Conservation (phyloP, 164 flowering plant species). For the Stephania yunnanensis region DNA sequence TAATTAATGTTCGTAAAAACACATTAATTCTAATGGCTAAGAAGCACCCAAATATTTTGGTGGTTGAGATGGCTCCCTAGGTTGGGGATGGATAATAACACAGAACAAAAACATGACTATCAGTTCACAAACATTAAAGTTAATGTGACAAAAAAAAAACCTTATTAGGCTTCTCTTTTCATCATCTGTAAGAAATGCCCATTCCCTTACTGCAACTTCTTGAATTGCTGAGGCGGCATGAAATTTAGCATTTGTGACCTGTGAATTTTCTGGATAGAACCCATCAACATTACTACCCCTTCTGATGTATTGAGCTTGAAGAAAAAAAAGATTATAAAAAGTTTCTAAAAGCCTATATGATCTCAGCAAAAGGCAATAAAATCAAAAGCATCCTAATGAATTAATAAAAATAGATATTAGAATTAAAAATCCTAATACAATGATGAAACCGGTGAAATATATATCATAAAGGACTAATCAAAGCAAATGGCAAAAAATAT, state of each 20-base stretch:
- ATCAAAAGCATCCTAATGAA: no score
- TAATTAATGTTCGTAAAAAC: neutral
- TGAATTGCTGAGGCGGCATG: slow-evolving; percentile 90
- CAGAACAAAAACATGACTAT: neutral
- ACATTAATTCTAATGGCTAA: neutral
- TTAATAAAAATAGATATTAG: neutral
- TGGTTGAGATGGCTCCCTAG: no score
- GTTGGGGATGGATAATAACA: no score
- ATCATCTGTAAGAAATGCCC: slow-evolving; percentile 66
- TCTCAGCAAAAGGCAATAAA: neutral
- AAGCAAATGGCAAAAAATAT: no score
- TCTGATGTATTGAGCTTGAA: neutral
- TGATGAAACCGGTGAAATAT: neutral
- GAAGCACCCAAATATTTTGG: no score
- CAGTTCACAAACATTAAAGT: neutral
- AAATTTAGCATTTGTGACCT: slow-evolving; percentile 79
- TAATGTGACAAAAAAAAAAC: slow-evolving; percentile 25
- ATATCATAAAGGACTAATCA: no score
- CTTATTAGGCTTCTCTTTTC: slow-evolving; percentile 63
- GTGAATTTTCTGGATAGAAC: slow-evolving; percentile 71
- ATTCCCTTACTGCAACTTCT: slow-evolving; percentile 86
- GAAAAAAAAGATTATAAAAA: neutral
- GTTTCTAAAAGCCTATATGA: neutral
- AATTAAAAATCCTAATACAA: neutral
- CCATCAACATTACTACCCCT: neutral